Percentiles rank a stretch among this genome's conserved stretches.
Evolutionary conservation across 2,329 filamentous ascomycete species (phyloP).

Genomic region (Apiospora phragmitis): DNA sequence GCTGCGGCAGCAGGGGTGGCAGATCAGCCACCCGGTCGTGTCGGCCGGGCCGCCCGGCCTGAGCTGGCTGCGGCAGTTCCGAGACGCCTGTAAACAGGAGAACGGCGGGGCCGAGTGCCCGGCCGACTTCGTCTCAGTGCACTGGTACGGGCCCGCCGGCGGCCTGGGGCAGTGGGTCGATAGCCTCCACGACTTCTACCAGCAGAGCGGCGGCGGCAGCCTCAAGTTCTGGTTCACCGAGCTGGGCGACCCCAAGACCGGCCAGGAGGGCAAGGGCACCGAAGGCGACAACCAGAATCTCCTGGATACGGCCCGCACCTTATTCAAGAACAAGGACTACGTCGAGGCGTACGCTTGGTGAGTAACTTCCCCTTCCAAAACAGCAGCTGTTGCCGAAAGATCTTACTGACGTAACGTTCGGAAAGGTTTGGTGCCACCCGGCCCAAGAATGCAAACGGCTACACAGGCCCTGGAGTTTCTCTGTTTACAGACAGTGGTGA

Average conservation of each 20-base stretch:
- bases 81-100: slow-evolving; percentile 38
- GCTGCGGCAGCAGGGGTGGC: slow-evolving; percentile 32
- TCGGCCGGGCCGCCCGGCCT: slow-evolving; percentile 39
- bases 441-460: not conserved
- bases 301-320: slow-evolving; percentile 33
- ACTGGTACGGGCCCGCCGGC: slow-evolving; percentile 39
- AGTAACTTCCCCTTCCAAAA: not conserved
- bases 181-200: slow-evolving; percentile 37
- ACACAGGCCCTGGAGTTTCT: not conserved
- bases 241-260: slow-evolving; percentile 33
- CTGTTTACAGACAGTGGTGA: not conserved
- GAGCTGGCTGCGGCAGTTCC: slow-evolving; percentile 41
- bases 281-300: slow-evolving; percentile 15
- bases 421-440: slow-evolving; percentile 36
- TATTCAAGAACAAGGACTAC: slow-evolving; percentile 38
- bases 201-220: slow-evolving; percentile 8
- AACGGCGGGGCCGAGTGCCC: slow-evolving; percentile 37
- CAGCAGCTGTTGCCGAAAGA: not conserved
- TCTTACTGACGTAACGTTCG: not conserved
- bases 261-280: slow-evolving; percentile 17
- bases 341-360: slow-evolving; percentile 40
- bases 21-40: slow-evolving; percentile 41
- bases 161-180: slow-evolving; percentile 42
- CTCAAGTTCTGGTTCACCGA: slow-evolving; percentile 41
- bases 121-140: slow-evolving; percentile 40